Percentiles rank a stretch among this genome's conserved stretches.
phyloP scores from a whole-genome alignment of 768 basidiomycete genomes.

The Hydnum rufescens region DNA sequence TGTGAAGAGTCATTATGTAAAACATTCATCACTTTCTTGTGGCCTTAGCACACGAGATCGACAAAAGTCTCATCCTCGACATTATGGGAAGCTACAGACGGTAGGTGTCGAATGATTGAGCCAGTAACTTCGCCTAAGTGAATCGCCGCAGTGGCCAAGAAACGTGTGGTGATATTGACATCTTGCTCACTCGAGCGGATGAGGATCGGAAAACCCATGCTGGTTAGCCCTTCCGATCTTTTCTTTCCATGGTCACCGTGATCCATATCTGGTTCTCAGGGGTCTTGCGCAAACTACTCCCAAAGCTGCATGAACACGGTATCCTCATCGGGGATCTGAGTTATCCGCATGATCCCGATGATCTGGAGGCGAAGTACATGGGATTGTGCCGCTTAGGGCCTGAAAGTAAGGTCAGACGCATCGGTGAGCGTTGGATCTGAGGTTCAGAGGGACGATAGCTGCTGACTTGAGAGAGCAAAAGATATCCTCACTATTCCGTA shows the following conservation, averaged over 20 bases:
- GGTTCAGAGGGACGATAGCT: too few relatives aligned
- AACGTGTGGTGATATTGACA: constrained; percentile 82
- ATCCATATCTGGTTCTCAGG: constrained; percentile 24
- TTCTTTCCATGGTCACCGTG: background rate
- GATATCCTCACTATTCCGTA: constrained; percentile 76
- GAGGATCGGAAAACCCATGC: constrained; percentile 55
- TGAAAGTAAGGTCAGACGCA: constrained; percentile 38
- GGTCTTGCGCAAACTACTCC: constrained; percentile 38
- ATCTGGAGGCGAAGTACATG: constrained; percentile 60
- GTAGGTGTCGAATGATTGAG: constrained; percentile 24
- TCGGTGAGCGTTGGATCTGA: constrained; percentile 24
- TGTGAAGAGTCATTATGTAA: background rate
- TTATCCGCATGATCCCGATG: constrained; percentile 42
- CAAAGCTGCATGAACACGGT: constrained; percentile 30
- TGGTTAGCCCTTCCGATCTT: constrained; percentile 23
- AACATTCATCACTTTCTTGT: constrained; percentile 2
- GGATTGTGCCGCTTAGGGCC: constrained; percentile 46
- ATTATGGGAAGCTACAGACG: constrained; percentile 87
- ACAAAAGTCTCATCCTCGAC: constrained; percentile 50
- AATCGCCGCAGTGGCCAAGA: constrained; percentile 40
- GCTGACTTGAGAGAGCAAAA: constrained; percentile 9
- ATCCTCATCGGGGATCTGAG: constrained; percentile 71
- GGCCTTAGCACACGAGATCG: constrained; percentile 43
- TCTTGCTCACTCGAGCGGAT: constrained; percentile 59
- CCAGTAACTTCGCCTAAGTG: background rate